phyloP scores from a whole-genome alignment of 2,329 filamentous ascomycete species.

The Fusarium piperis region DNA sequence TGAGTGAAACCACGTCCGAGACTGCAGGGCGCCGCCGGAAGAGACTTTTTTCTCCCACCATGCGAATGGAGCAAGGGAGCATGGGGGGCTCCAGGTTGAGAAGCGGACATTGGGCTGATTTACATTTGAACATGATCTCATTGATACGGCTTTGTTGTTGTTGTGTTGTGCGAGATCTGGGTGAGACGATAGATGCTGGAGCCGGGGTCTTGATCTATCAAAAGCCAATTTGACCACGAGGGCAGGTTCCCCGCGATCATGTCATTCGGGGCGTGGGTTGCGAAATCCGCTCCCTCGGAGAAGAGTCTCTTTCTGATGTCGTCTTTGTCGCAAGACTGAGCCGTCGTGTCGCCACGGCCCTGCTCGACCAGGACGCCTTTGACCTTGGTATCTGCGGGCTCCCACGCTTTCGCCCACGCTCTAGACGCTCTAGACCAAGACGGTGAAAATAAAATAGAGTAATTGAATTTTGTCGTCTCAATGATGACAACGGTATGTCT shows the following conservation, averaged over 20 bases:
- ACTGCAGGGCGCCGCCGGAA: conserved; percentile 18
- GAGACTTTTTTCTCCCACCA: not conserved
- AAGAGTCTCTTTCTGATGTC: not conserved
- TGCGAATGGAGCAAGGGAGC: not conserved
- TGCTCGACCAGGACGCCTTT: conserved; percentile 8
- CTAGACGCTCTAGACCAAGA: not conserved
- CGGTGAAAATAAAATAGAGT: not conserved
- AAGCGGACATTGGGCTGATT: conserved; percentile 5
- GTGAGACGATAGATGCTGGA: conserved; percentile 9
- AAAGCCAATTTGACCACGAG: conserved; percentile 31
- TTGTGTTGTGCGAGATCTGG: not conserved
- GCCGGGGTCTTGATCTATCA: conserved; percentile 21
- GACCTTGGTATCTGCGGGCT: not conserved
- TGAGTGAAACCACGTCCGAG: conserved; percentile 8
- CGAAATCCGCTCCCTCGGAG: conserved; percentile 22
- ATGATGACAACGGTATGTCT: not conserved
- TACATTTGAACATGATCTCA: conserved; percentile 27
- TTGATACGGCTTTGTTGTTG: conserved; percentile 8
- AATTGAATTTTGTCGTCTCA: not conserved
- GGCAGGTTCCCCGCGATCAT: conserved; percentile 39
- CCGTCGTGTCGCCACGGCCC: conserved; percentile 20
- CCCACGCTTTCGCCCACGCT: not conserved
- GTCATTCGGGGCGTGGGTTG: conserved; percentile 36
- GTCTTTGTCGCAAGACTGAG: conserved; percentile 23
- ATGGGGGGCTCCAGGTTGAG: conserved; percentile 15